Conservation (phyloP, 345 rosid species). For the Acer negundo region DNA sequence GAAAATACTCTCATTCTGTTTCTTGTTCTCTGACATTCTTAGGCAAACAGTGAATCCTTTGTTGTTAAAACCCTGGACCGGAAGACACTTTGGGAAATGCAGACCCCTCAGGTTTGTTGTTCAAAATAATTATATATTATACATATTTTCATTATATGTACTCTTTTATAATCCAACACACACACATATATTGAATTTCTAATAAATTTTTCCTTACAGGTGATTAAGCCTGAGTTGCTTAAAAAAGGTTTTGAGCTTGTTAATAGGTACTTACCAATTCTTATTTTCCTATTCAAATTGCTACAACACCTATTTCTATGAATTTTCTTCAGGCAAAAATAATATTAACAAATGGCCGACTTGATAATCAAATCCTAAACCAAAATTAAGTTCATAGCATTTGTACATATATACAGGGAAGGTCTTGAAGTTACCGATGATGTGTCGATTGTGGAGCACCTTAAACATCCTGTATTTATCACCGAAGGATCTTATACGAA, state of each 20-base stretch:
- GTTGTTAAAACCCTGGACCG: conserved; percentile 89
- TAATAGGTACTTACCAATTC: conserved; percentile 54
- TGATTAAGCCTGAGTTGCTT: conserved; percentile 77
- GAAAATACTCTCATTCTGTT: neutral
- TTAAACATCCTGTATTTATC: conserved; percentile 80
- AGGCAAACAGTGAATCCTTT: conserved; percentile 77
- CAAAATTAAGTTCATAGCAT: neutral
- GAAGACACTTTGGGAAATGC: conserved; percentile 97
- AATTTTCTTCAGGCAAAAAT: neutral
- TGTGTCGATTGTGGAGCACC: conserved; percentile 91
- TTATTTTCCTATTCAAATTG: conserved; percentile 4
- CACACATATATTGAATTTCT: neutral
- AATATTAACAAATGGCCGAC: neutral
- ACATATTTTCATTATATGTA: neutral
- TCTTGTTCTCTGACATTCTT: conserved; percentile 5
- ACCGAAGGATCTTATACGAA: conserved; percentile 94
- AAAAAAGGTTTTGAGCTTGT: conserved; percentile 86
- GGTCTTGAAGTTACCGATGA: conserved; percentile 93
- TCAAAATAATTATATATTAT: conserved; percentile 4
- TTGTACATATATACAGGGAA: conserved; percentile 47
- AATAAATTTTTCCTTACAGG: conserved; percentile 41
- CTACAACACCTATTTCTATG: neutral
- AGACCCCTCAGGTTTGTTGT: conserved; percentile 83
- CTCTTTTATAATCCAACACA: neutral
- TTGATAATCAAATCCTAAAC: neutral